Conservation (phyloP, 345 rosid genomes). For the Cardamine chenopodiifolia region DNA sequence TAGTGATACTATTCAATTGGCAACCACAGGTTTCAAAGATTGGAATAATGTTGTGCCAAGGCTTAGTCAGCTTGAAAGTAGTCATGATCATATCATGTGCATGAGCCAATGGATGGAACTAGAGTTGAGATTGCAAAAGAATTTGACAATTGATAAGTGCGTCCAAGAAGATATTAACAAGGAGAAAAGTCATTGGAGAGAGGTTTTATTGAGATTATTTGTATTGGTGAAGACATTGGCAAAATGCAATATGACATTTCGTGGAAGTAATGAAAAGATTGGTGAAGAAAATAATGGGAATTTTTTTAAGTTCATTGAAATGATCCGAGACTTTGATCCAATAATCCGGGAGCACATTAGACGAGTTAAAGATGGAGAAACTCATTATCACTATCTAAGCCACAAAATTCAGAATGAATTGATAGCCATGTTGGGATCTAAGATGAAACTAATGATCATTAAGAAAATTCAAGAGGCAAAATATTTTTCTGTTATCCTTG, state of each 20-base stretch:
- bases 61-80: background rate
- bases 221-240: background rate
- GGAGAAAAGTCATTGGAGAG: background rate
- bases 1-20: background rate
- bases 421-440: background rate
- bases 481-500: background rate
- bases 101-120: background rate
- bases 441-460: background rate
- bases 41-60: background rate
- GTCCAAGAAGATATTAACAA: background rate
- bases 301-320: background rate
- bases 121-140: background rate
- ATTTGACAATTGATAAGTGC: background rate
- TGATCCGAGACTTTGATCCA: background rate
- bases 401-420: background rate
- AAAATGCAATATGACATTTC: background rate
- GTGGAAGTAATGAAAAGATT: background rate
- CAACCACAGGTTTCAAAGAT: background rate
- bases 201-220: background rate
- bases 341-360: background rate
- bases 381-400: background rate
- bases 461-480: background rate
- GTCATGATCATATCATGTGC: background rate
- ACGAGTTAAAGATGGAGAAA: too few relatives aligned
- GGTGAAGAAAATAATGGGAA: background rate